A percentile compares a stretch with the other conserved stretches of the same genome.
These are phyloP conservation scores for Begonia loranthoides DNA, from an alignment of 306 rosid genomes.

Conservation along the genomic window DNA sequence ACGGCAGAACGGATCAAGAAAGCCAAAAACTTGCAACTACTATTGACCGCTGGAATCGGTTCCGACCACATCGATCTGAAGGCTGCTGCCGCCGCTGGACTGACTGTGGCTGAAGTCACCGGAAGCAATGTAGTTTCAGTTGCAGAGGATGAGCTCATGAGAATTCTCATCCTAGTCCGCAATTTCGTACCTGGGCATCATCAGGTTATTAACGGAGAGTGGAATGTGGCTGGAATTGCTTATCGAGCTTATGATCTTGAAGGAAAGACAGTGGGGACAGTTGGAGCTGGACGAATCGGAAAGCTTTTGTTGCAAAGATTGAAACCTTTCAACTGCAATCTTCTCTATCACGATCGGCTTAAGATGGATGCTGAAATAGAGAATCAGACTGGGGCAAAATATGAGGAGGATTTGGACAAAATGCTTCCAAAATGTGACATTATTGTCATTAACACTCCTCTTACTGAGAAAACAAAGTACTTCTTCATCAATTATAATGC, in stretches of 20 bases:
- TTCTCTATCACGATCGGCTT: constrained; percentile 75
- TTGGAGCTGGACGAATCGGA: constrained; percentile 88
- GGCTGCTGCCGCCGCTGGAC: constrained; percentile 90
- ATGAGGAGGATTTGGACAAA: constrained; percentile 87
- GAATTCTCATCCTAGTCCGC: constrained; percentile 77
- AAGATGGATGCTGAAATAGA: constrained; percentile 64
- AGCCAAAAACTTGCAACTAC: constrained; percentile 77
- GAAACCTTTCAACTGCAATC: constrained; percentile 81
- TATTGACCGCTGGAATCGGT: constrained; percentile 90
- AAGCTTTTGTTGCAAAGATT: constrained; percentile 77
- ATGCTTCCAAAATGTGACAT: constrained; percentile 94
- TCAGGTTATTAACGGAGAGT: constrained; percentile 63
- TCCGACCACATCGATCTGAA: constrained; percentile 85
- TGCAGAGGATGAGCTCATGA: constrained; percentile 92
- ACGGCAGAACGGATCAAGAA: constrained; percentile 82
- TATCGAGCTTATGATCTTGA: constrained; percentile 90
- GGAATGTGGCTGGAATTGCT: constrained; percentile 95
- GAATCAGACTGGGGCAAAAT: constrained; percentile 65
- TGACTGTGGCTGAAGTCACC: constrained; percentile 93
- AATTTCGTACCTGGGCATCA: constrained; percentile 78
- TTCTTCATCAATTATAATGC: background rate
- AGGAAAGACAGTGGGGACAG: constrained; percentile 80
- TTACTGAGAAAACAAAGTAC: constrained; percentile 84
- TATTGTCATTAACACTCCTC: constrained; percentile 80
- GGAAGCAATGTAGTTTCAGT: constrained; percentile 91